Evolutionary conservation across 495 filamentous ascomycete genomes (phyloP), one percentile per base, ranked within the genome.

Genomic region (Neurospora terricola): DNA sequence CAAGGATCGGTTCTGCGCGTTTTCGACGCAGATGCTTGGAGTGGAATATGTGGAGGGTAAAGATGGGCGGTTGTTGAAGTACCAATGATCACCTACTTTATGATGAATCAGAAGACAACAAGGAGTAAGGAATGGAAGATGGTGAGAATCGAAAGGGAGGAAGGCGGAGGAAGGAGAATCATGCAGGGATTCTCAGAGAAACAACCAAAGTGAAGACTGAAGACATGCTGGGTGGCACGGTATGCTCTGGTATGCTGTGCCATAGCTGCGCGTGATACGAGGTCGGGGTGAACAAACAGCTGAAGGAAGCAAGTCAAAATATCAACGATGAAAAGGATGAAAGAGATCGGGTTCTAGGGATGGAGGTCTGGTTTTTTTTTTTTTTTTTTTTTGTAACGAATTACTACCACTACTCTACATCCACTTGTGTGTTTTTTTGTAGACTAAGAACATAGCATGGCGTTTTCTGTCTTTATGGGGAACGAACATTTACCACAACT

Each of bases 1-100:
- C 81, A 94, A 93, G 86, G 96, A 99, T 80, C 89, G 88, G 77
- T 96, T 87, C 81, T 99, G 96, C 81, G 88, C 92, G 5, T 94
- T 95, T 79, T 91, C 92, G 37, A 93, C 88, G 70, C 87, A 90
- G 74, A 83, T 23, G 23, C 43, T 83, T 21, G 70, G 54, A 14
- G 54, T 66, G 54, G 54, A 66, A 18, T 66, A 34, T 34, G 83
- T 81, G 69, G 82, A 86, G 23, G 83, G 81, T 38, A 89, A 82
- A 75, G 81, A 84, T 18, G 83, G 82, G 45, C 80, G 54, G 6
- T 66, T 66, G 54, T 34, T 66, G 54, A 66, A 66, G 27, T 66
- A 66, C 54, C 54, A 66, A 66, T 66, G 54, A 66, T 30, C 54
- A 34, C 6, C 21, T 59, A 59, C 42, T 45, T 45, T 5, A 21